A percentile compares a stretch with the other conserved stretches of the same genome.
Conservation (phyloP, 208 protist genomes). For the Phytomonas sp. region DNA sequence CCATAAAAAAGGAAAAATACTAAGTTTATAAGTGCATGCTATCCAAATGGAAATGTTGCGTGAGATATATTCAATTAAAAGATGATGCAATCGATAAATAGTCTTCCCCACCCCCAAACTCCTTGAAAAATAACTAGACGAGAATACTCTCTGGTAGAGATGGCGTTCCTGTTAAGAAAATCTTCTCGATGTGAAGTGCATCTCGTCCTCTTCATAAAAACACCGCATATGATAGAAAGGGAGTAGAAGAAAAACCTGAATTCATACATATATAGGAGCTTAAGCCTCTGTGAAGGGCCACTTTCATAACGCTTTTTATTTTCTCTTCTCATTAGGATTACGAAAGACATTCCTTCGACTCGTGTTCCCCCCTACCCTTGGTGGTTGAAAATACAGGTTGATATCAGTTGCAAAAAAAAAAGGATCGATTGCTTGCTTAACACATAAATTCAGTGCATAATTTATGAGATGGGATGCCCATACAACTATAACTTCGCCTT, state of each 20-base stretch:
- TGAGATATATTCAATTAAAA: not conserved
- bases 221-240: not conserved
- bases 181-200: not conserved
- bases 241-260: not conserved
- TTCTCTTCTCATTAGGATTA: not conserved
- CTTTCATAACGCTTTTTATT: not conserved
- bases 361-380: not conserved
- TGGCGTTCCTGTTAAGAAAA: not conserved
- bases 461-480: conserved; percentile 1
- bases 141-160: not conserved
- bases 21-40: not conserved
- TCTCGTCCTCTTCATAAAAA: not conserved
- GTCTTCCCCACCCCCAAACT: not conserved
- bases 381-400: not conserved
- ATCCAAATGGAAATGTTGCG: not conserved
- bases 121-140: not conserved
- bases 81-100: not conserved
- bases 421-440: not conserved
- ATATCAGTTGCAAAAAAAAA: not conserved
- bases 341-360: not conserved
- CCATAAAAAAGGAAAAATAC: not conserved
- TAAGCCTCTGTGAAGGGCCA: not conserved
- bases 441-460: not conserved
- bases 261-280: not conserved
- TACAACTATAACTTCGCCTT: not conserved